Percentiles rank a stretch among this genome's conserved stretches.
These are phyloP conservation scores for Oemleria cerasiformis DNA, from an alignment of 306 rosid species.

Conservation along the genomic window DNA sequence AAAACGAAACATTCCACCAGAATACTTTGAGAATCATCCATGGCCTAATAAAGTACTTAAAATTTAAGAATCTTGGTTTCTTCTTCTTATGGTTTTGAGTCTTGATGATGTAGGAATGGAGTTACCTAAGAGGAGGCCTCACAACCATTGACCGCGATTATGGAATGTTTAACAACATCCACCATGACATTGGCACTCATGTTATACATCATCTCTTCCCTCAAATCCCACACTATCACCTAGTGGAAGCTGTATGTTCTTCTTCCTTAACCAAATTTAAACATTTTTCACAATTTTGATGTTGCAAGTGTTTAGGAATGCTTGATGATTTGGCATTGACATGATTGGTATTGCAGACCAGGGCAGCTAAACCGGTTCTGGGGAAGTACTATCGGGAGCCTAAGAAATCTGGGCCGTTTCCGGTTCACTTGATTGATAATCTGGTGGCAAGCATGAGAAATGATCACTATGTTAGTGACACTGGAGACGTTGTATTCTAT, in stretches of 20 bases:
- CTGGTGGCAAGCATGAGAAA: constrained; percentile 54
- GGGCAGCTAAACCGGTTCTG: constrained; percentile 65
- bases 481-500: constrained; percentile 69
- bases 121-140: constrained; percentile 81
- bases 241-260: constrained; percentile 75
- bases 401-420: constrained; percentile 73
- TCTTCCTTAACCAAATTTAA: neutral
- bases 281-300: neutral
- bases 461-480: constrained; percentile 83
- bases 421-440: constrained; percentile 60
- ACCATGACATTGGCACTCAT: constrained; percentile 98
- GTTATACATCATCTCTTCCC: constrained; percentile 98
- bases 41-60: neutral
- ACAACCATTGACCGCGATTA: constrained; percentile 92
- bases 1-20: neutral
- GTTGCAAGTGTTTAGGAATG: neutral
- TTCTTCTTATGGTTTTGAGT: neutral
- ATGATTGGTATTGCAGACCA: constrained; percentile 46
- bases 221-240: constrained; percentile 93
- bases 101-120: constrained; percentile 68
- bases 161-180: constrained; percentile 79
- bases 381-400: constrained; percentile 92
- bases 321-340: neutral
- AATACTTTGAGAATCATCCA: neutral
- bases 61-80: neutral